Evolutionary conservation across 768 basidiomycete genomes (phyloP), one percentile per base, ranked within the genome.

Genomic region (Dioszegia hungarica): DNA sequence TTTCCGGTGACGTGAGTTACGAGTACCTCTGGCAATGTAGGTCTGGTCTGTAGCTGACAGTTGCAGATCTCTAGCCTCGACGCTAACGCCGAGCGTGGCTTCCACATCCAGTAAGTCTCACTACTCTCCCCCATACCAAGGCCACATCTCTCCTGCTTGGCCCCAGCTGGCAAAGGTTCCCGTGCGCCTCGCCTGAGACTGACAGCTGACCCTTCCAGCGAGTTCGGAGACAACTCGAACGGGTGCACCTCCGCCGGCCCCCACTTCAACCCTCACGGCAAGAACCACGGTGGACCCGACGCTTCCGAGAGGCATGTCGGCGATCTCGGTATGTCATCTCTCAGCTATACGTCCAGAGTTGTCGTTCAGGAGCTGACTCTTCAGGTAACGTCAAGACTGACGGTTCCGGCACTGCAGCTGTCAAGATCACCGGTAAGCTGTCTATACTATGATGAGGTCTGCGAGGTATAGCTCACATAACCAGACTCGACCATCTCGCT

Each of bases 101-200:
- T 90, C 78, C 89, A 90, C 76, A 78, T 91, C 55, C 89, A 91
- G 87, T 88, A 62, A 56, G 85, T 78, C 19, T n/a, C 33, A 24
- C 39, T 31, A n/a, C n/a, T n/a, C n/a, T n/a, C n/a, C n/a, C n/a
- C n/a, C n/a, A n/a, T n/a, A n/a, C n/a, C n/a, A n/a, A n/a, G n/a
- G n/a, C n/a, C n/a, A n/a, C n/a, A n/a, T n/a, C n/a, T n/a, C n/a
- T n/a, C n/a, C n/a, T n/a, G n/a, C n/a, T n/a, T n/a, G n/a, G n/a
- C n/a, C n/a, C n/a, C 51, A 14, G 12, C 11, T 25, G 12, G 40
- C 53, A 44, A 14, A 14, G n/a, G n/a, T n/a, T n/a, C n/a, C n/a
- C n/a, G n/a, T n/a, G n/a, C n/a, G n/a, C n/a, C n/a, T n/a, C n/a
- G n/a, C n/a, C n/a, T n/a, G n/a, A n/a, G n/a, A n/a, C n/a, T n/a